Evolutionary conservation across 2,329 filamentous ascomycete genomes (phyloP).

Genomic region (Epichloe hybrida): DNA sequence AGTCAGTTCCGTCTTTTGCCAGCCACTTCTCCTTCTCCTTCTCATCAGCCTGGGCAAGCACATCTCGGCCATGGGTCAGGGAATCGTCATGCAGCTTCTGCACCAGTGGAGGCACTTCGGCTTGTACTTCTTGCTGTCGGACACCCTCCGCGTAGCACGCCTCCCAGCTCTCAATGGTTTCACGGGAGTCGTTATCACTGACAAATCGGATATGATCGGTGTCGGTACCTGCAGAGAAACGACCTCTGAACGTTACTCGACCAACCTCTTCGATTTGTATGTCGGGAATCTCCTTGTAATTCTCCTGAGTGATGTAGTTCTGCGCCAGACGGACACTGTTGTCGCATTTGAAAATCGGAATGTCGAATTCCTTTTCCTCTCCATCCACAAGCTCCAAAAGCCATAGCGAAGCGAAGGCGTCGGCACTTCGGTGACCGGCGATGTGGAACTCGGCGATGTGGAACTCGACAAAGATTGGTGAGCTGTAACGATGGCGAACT

Average conservation of each 20-base stretch:
- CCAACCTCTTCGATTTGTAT: conserved; percentile 70
- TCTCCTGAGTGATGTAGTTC: conserved; percentile 80
- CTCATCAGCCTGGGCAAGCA: conserved; percentile 58
- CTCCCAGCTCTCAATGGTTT: conserved; percentile 92
- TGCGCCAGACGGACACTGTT: conserved; percentile 66
- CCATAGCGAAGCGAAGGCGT: conserved; percentile 74
- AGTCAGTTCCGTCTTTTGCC: conserved; percentile 66
- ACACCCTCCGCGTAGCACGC: conserved; percentile 82
- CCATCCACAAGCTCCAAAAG: conserved; percentile 73
- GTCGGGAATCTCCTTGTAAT: conserved; percentile 55
- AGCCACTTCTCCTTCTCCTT: conserved; percentile 70
- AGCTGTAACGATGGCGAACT: conserved; percentile 80
- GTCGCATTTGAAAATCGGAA: conserved; percentile 83
- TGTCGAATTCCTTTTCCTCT: conserved; percentile 60
- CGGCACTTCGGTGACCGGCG: conserved; percentile 52
- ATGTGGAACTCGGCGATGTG: conserved; percentile 63
- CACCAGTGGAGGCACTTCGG: conserved; percentile 59
- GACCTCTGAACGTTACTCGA: conserved; percentile 66
- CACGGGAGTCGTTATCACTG: conserved; percentile 73
- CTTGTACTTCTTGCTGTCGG: conserved; percentile 52
- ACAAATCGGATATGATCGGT: conserved; percentile 74
- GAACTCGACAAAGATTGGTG: conserved; percentile 81
- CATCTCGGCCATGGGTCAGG: conserved; percentile 64
- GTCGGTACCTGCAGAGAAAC: conserved; percentile 85
- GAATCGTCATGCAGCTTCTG: conserved; percentile 71